Evolutionary conservation across 2,329 filamentous ascomycete genomes (phyloP).

Genomic region (Colletotrichum filicis): DNA sequence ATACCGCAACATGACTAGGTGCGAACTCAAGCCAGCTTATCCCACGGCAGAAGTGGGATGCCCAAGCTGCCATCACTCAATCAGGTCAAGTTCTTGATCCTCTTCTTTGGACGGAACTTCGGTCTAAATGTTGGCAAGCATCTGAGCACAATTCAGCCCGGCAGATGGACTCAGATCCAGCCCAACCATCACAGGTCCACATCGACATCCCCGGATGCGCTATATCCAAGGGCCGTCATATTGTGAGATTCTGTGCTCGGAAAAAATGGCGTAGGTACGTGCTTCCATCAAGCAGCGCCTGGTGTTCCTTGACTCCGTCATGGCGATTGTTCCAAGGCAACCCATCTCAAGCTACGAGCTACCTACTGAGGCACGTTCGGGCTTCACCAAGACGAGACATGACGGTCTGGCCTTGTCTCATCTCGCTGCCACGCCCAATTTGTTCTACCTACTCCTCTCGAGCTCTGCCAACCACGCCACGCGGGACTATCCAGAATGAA

Average conservation of each 20-base stretch:
- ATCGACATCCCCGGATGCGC: background rate
- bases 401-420: slow-evolving; percentile 18
- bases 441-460: background rate
- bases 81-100: background rate
- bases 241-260: background rate
- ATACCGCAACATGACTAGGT: background rate
- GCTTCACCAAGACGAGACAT: slow-evolving; percentile 16
- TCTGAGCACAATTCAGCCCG: background rate
- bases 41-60: background rate
- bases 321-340: background rate
- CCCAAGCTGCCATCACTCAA: background rate
- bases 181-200: background rate
- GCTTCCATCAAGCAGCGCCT: slow-evolving; percentile 6
- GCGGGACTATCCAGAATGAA: background rate
- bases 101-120: background rate
- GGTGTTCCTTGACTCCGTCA: background rate
- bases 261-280: background rate
- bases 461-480: background rate
- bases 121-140: background rate
- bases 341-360: background rate
- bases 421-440: slow-evolving; percentile 23
- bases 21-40: background rate
- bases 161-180: slow-evolving; percentile 16
- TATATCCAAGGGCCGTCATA: background rate
- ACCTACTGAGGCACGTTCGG: slow-evolving; percentile 4